phyloP scores from a whole-genome alignment of 2,329 filamentous ascomycete genomes.

The Fusarium sp. region DNA sequence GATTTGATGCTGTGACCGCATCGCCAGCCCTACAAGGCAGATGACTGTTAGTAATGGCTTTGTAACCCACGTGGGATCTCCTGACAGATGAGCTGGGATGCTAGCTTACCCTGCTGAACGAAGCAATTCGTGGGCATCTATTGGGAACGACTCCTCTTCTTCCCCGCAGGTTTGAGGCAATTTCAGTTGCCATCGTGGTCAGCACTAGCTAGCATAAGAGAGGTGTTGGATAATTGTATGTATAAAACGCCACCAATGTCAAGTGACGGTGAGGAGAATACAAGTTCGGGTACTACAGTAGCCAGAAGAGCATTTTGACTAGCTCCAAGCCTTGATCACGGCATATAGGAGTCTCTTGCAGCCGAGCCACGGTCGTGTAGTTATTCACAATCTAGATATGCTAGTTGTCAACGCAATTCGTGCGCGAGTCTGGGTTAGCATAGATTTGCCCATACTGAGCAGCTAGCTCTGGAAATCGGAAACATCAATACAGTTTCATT shows the following conservation, averaged over 20 bases:
- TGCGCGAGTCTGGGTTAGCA: too few species aligned
- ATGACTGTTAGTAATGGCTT: slow-evolving; percentile 17
- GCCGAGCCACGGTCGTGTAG: too few species aligned
- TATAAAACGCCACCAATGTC: neutral
- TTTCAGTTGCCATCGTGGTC: slow-evolving; percentile 8
- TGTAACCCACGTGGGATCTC: slow-evolving; percentile 1
- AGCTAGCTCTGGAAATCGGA: too few species aligned
- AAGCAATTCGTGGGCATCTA: slow-evolving; percentile 5
- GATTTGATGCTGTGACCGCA: slow-evolving; percentile 26
- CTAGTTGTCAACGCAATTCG: too few species aligned
- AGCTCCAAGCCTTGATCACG: too few species aligned
- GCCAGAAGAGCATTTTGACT: too few species aligned
- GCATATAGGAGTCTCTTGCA: too few species aligned
- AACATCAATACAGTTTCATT: too few species aligned
- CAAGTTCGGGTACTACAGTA: too few species aligned
- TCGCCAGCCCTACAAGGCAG: slow-evolving; percentile 5
- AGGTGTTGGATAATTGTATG: neutral
- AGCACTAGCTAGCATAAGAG: slow-evolving; percentile 4
- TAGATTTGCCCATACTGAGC: too few species aligned
- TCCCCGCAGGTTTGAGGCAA: slow-evolving; percentile 22
- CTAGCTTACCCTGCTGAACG: slow-evolving; percentile 4
- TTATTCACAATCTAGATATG: too few species aligned
- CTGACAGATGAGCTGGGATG: neutral
- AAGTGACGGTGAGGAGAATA: neutral
- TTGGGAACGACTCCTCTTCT: slow-evolving; percentile 4